phyloP scores from a whole-genome alignment of 192 early-diverging fungal species.

The Ramicandelaber brevisporus region DNA sequence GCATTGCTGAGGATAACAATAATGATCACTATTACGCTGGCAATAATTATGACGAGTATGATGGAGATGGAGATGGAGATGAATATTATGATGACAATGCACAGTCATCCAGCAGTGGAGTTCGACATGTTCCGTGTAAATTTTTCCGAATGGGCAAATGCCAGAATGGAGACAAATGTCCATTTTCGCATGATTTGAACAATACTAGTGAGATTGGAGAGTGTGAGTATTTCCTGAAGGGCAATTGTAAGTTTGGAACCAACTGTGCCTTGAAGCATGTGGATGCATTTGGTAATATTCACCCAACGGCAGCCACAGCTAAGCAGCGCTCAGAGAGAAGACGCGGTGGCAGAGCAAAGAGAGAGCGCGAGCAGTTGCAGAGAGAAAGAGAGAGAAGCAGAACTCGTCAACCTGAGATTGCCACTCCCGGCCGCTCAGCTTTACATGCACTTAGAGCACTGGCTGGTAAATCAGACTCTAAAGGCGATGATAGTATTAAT shows the following conservation, averaged over 20 bases:
- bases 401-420: not conserved
- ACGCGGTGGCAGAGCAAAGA: not conserved
- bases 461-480: no score
- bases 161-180: not conserved
- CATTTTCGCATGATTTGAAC: slow-evolving; percentile 2
- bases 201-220: not conserved
- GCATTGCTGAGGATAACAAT: no score
- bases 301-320: not conserved
- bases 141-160: slow-evolving; percentile 2
- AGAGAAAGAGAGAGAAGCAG: not conserved
- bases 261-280: slow-evolving; percentile 2
- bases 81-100: no score
- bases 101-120: no score
- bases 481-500: no score
- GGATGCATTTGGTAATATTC: no score
- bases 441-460: not conserved
- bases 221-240: slow-evolving; percentile 3
- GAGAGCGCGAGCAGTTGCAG: not conserved
- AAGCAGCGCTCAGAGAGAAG: not conserved
- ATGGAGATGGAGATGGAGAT: no score
- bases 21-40: no score
- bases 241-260: slow-evolving; percentile 4
- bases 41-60: no score
- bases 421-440: not conserved
- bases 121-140: slow-evolving; percentile 4